These are phyloP conservation scores for Dysphania ambrosioides DNA, from an alignment of 148 eudicot species.

Conservation along the genomic window DNA sequence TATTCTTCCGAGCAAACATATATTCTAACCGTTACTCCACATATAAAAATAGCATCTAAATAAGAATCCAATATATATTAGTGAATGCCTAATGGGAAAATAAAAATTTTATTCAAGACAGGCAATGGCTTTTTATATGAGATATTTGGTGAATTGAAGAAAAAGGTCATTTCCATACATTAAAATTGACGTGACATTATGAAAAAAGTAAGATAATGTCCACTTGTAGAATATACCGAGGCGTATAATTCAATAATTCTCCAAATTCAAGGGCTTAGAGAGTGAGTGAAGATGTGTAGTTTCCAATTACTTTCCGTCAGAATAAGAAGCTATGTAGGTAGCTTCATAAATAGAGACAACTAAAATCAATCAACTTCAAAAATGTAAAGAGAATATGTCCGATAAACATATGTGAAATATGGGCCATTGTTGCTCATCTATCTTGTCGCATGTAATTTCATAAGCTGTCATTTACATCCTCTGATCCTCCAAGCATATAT, in stretches of 20 bases:
- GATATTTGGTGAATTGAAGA: background rate
- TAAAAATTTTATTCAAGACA: background rate
- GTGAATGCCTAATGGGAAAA: too few relatives aligned
- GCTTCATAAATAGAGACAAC: constrained; percentile 12
- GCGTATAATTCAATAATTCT: constrained; percentile 4
- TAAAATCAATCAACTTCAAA: constrained; percentile 1
- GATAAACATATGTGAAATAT: background rate
- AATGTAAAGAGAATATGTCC: background rate
- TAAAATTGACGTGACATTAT: constrained; percentile 1
- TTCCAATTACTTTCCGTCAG: too few relatives aligned
- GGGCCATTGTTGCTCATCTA: constrained; percentile 11
- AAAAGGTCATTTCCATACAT: background rate
- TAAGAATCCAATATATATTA: too few relatives aligned
- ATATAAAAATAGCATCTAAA: background rate
- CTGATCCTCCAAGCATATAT: constrained; percentile 11
- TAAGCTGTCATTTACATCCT: background rate
- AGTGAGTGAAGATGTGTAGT: too few relatives aligned
- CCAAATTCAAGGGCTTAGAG: background rate
- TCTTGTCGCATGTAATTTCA: constrained; percentile 17
- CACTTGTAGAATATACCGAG: constrained; percentile 6
- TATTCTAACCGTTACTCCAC: background rate
- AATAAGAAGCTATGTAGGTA: background rate
- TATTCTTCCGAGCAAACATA: background rate
- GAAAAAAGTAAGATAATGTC: constrained; percentile 3
- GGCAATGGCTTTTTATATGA: background rate